These are phyloP conservation scores for Cephalotrichum gorgonifer DNA, from an alignment of 2,329 filamentous ascomycete species.

Conservation along the genomic window DNA sequence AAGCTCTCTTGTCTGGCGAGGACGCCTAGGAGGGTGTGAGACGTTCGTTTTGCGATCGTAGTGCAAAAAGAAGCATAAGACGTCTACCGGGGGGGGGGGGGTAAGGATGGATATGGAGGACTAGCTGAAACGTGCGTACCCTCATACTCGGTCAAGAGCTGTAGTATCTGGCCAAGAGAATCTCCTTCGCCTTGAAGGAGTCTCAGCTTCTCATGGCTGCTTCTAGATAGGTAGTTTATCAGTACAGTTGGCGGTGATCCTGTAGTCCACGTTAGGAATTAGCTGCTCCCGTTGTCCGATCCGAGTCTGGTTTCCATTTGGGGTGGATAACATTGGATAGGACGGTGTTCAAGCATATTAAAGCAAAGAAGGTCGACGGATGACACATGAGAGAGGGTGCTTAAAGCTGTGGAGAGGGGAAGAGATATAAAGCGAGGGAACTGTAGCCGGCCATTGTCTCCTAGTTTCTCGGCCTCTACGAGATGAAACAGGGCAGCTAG, in stretches of 20 bases:
- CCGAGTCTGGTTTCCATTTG: no score
- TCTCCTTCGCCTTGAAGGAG: constrained; percentile 49
- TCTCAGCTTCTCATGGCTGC: constrained; percentile 31
- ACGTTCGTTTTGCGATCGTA: no score
- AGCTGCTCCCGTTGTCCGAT: no score
- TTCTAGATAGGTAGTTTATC: constrained; percentile 44
- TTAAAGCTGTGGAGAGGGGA: no score
- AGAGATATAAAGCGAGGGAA: no score
- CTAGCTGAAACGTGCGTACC: constrained; percentile 24
- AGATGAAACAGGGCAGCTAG: no score
- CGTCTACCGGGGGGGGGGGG: not conserved
- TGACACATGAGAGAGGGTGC: no score
- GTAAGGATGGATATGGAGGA: not conserved
- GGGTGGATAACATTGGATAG: not conserved
- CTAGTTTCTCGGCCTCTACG: no score
- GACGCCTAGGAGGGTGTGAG: constrained; percentile 41
- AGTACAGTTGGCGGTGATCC: constrained; percentile 5
- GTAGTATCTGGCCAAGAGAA: constrained; percentile 62
- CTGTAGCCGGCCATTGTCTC: no score
- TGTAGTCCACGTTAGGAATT: not conserved
- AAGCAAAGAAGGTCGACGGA: not conserved
- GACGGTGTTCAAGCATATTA: not conserved
- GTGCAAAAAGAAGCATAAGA: not conserved
- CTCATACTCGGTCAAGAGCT: constrained; percentile 70
- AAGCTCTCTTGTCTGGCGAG: constrained; percentile 79